Base-by-base conservation (phyloP, 163 green algal species). In the Scenedesmus sp. region DNA sequence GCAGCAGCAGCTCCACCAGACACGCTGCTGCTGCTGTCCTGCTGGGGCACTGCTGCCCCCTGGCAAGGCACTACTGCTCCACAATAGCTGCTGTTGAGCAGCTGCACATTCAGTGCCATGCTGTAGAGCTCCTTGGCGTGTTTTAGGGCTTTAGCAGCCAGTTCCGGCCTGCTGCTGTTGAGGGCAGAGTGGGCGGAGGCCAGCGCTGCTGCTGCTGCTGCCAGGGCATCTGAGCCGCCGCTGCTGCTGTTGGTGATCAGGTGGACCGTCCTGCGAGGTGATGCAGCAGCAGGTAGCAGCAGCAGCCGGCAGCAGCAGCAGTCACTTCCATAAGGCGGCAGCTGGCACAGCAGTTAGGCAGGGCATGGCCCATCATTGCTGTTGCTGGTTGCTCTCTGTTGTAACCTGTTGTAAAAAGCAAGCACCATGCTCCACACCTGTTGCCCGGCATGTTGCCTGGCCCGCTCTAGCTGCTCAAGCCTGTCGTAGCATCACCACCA, bases 161-260 rank as follows among this genome's bases (percentile, higher is more conserved):
- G 23, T 0, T 2, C 20, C 20, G 83, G 57, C 8, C 55, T 56
- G 56, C 23, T 88, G 18, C 8, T 20, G n/a, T 74, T 76, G 8
- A 88, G 56, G 6, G 83, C 57, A 20, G 59, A 20, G 10, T 62
- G n/a, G 10, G 83, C 83, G 26, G 83, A 56, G 46, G 83, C 83
- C 2, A 88, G 83, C 3, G 83, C 83, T n/a, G 54, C 83, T 6
- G 83, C 83, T 76, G 83, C 83, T 88, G 83, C 56, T 88, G 83
- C 83, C 3, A 88, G 56, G 5, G 57, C 83, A 76, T 88, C 83
- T 20, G 83, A 88, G 2, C 83, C 83, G 4, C 83, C 83, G 10
- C 55, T 73, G 83, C 83, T 88, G 83, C 56, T 88, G 56, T 74
- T 54, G 23, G 83, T 88, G 83, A 88, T 74, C n/a, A 57, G 10